These are phyloP conservation scores for Gaeumannomyces tritici DNA, from an alignment of 2,329 filamentous ascomycete genomes.

Conservation along the genomic window DNA sequence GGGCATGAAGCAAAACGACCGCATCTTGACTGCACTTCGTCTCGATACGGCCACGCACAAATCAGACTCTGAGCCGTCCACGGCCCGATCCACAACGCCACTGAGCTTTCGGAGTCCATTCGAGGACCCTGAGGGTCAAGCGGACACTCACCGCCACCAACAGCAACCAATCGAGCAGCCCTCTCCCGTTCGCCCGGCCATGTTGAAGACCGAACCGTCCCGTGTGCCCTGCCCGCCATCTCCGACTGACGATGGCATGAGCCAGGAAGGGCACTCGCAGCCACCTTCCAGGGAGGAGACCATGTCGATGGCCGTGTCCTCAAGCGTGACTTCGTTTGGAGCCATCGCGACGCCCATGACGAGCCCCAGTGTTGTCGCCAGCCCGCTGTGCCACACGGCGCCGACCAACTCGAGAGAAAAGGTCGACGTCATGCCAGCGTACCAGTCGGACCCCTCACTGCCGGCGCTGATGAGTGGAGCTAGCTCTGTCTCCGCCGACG, in stretches of 20 bases:
- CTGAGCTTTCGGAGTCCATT: neutral
- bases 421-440: conserved; percentile 38
- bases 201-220: conserved; percentile 16
- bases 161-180: conserved; percentile 12
- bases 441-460: conserved; percentile 54
- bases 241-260: conserved; percentile 28
- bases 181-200: conserved; percentile 10
- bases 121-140: neutral
- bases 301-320: conserved; percentile 35
- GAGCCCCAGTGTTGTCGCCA: conserved; percentile 42
- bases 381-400: conserved; percentile 33
- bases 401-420: conserved; percentile 26
- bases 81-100: neutral
- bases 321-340: conserved; percentile 41
- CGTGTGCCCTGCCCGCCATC: conserved; percentile 33
- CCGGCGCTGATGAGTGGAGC: conserved; percentile 54
- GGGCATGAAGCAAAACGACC: conserved; percentile 34
- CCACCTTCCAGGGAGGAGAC: conserved; percentile 29
- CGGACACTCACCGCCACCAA: neutral
- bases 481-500: conserved; percentile 54
- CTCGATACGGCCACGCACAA: conserved; percentile 16
- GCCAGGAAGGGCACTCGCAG: conserved; percentile 9
- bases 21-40: conserved; percentile 38
- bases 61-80: neutral
- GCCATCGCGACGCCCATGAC: conserved; percentile 40